Base-by-base conservation (phyloP, 129 eudicot species). In the Glebionis coronaria region DNA sequence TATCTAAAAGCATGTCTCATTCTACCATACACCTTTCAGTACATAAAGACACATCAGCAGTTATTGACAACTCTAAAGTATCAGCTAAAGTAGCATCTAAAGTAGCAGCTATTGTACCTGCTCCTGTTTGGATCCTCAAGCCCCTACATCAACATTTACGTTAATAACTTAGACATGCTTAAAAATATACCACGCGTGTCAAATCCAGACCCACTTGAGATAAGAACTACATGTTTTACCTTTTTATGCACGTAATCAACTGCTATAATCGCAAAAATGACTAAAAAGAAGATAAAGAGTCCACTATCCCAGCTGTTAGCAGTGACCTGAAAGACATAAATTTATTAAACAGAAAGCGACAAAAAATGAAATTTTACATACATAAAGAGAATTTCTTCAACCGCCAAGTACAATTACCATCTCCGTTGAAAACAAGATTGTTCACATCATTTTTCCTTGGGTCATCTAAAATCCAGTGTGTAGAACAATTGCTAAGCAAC, bases 61-160 rank as follows among this genome's bases (percentile, higher is more conserved):
- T n/a, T n/a, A n/a, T n/a, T n/a, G n/a, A n/a, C n/a, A n/a, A n/a
- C n/a, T n/a, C n/a, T n/a, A n/a, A n/a, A n/a, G n/a, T n/a, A n/a
- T n/a, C n/a, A n/a, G n/a, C n/a, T n/a, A n/a, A n/a, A n/a, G n/a
- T n/a, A n/a, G n/a, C n/a, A n/a, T n/a, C n/a, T n/a, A n/a, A 93
- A 68, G 16, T 96, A 93, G 76, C 98, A 93, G 75, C 91, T 93
- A 70, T 88, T 93, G 87, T 93, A 92, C 79, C 84, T 88, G 85
- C 96, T 86, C 84, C 96, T 89, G n/a, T 92, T 83, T 80, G 96
- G 98, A 74, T 93, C 98, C 91, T 88, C 98, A 62, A 93, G 95
- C 38, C 98, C 98, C 98, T 93, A 63, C 44, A 70, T 55, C 60
- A 67, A 20, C 67, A 71, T 12, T 19, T 15, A 68, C 20, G 50